A percentile compares a stretch with the other conserved stretches of the same genome.
These are phyloP conservation scores for Sarocladiaceae sp. DNA, from an alignment of 2,329 filamentous ascomycete genomes.

Conservation along the genomic window DNA sequence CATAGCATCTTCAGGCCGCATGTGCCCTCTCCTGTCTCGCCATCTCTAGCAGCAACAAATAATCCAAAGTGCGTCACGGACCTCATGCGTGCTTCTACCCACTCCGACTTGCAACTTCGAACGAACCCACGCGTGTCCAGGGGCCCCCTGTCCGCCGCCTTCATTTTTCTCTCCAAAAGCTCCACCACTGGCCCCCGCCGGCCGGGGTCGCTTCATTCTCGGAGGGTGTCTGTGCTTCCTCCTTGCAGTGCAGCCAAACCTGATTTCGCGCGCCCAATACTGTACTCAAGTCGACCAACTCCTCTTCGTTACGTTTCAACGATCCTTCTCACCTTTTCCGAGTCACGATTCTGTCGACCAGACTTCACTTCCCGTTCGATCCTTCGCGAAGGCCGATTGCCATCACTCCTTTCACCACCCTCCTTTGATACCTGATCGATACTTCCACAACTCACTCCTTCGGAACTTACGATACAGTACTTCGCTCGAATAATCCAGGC, in stretches of 20 bases:
- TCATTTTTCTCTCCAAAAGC: background rate
- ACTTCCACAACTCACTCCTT: background rate
- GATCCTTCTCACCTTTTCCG: background rate
- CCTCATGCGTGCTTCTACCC: too few relatives aligned
- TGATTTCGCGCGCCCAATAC: conserved; percentile 7
- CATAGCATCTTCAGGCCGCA: background rate
- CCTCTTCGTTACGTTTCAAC: background rate
- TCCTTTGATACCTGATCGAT: background rate
- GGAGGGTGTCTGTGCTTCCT: conserved; percentile 4
- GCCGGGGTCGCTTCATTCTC: background rate
- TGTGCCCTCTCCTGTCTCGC: background rate
- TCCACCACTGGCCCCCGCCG: background rate
- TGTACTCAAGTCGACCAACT: background rate
- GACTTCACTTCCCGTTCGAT: background rate
- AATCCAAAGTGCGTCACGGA: background rate
- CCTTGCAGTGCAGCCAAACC: conserved; percentile 7
- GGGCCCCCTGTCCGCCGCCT: conserved; percentile 5
- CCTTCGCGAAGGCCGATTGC: background rate
- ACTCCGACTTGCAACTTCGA: background rate
- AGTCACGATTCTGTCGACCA: background rate
- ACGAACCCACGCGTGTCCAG: background rate
- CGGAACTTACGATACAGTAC: background rate
- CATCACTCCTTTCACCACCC: background rate
- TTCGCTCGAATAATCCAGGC: background rate
- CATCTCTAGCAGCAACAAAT: background rate